Evolutionary conservation across 192 early-diverging fungal species (phyloP), one percentile per base, ranked within the genome.

Genomic region (Phlyctochytrium bullatum): DNA sequence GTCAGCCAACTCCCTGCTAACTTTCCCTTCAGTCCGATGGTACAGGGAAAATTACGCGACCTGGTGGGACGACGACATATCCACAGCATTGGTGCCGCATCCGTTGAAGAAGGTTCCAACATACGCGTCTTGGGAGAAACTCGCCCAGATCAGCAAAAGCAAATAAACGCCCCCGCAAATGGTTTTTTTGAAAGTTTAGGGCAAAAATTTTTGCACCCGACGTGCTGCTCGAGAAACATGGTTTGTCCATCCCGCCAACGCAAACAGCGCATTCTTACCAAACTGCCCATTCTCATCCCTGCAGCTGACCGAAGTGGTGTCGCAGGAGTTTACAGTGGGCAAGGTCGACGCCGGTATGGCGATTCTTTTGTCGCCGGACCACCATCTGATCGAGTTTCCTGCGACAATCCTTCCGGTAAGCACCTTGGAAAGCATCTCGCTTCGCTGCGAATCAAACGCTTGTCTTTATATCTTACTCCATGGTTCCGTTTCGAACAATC

Each of bases 351-450:
- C 94, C 34, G 70, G 73, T 3, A 69, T 78, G 79, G 92, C 94
- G 31, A 91, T 95, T 70, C 83, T 99, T 40, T 80, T 99, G 52
- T 98, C 97, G 29, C 94, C 94, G 69, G 92, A 97, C 76, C 93
- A 99, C 83, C 97, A 99, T 79, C 84, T 97, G 24, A 95, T 99
- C 64, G 97, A 99, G 78, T 98, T 99, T 69, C 97, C 97, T 1
- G 91, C 97, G 3, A 81, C 95, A 10, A 91, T 99, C 27, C 82
- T 99, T 53, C 97, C 97, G 36, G 92, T 82, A 60, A n/a, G 66
- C 63, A 2, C 34, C 51, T 25, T 64, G 25, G 24, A 20, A 25
- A 25, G 64, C 31, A 47, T 34, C 34, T 29, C 25, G 52, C 27
- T 17, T 29, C 59, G 27, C 36, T 64, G 10, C 23, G 28, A 6